These are phyloP conservation scores for Entomophthora muscae DNA, from an alignment of 371 early-diverging fungal species.

Conservation along the genomic window DNA sequence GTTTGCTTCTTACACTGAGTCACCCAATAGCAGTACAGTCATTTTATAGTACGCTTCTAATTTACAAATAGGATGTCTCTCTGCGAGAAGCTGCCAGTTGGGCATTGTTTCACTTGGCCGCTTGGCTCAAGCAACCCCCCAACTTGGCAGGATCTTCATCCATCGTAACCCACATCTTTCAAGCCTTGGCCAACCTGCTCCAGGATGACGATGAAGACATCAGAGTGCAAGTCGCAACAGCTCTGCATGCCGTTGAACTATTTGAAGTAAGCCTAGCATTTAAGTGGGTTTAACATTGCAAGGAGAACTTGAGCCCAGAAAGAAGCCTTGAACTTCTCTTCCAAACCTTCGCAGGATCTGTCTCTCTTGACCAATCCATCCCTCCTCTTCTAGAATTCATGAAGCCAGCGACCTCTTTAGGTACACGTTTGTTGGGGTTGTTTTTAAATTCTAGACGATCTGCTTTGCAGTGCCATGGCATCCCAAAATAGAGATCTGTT, in stretches of 20 bases:
- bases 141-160: not conserved
- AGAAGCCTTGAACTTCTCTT: not conserved
- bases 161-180: not conserved
- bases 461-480: not conserved
- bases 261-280: not conserved
- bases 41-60: not conserved
- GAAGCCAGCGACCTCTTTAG: not conserved
- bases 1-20: not conserved
- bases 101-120: not conserved
- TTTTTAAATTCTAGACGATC: not conserved
- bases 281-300: not conserved
- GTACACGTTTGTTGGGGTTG: not conserved
- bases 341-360: not conserved
- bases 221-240: not conserved
- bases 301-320: not conserved
- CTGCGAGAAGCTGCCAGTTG: not conserved
- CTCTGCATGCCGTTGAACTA: not conserved
- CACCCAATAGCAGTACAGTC: not conserved
- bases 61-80: not conserved
- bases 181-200: not conserved
- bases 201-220: not conserved
- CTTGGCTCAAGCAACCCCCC: not conserved
- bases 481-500: slow-evolving; percentile 11
- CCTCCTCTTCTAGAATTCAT: not conserved
- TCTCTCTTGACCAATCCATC: not conserved